A percentile compares a stretch with the other conserved stretches of the same genome.
These are phyloP conservation scores for Lipomyces sp. DNA, from an alignment of 805 yeast genomes.

Conservation along the genomic window DNA sequence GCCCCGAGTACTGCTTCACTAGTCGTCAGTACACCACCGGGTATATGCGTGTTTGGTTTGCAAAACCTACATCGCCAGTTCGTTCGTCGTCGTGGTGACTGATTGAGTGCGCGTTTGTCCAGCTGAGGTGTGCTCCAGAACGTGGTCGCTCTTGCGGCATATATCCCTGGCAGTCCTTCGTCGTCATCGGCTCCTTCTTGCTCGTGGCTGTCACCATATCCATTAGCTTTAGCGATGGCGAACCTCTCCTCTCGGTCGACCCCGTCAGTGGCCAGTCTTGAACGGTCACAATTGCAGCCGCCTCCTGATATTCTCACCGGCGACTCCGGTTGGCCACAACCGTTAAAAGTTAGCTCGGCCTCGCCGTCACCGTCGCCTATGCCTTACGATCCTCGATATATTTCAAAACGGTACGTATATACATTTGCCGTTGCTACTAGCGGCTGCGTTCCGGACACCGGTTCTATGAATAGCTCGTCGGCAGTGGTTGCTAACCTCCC, in stretches of 20 bases:
- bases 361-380: conserved; percentile 16
- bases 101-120: background rate
- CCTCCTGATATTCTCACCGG: background rate
- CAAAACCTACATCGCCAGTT: background rate
- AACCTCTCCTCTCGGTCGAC: conserved; percentile 8
- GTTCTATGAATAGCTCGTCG: conserved; percentile 4
- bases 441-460: background rate
- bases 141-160: background rate
- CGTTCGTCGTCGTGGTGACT: background rate
- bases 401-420: conserved; percentile 26
- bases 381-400: conserved; percentile 30
- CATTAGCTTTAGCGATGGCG: conserved; percentile 3
- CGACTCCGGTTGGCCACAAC: background rate
- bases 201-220: background rate
- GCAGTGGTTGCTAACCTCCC: background rate
- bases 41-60: background rate
- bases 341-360: conserved; percentile 15
- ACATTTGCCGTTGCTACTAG: background rate
- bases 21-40: background rate
- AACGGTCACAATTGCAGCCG: conserved; percentile 8
- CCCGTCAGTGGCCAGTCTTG: conserved; percentile 2
- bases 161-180: background rate
- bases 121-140: background rate
- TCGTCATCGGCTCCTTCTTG: background rate
- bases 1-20: background rate